Evolutionary conservation across 306 rosid genomes (phyloP), one percentile per base, ranked within the genome.

Genomic region (Rubus idaeus): DNA sequence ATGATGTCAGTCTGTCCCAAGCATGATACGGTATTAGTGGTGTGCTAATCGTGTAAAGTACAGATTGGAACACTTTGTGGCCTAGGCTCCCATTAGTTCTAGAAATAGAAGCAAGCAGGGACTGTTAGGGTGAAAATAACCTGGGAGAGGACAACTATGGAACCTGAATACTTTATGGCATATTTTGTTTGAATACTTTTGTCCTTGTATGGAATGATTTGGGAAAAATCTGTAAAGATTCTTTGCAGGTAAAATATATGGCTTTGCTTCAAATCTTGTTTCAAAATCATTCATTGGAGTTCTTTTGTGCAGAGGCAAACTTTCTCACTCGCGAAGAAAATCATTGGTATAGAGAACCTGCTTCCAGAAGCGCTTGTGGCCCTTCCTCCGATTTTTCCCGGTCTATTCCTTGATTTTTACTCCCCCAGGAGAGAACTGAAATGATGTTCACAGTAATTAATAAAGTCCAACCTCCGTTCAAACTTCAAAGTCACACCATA

Each of bases 271-370:
- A 39, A 56, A 17, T 60, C 62, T 20, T 60, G 56, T 58, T 64
- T 57, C 20, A 30, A 30, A 30, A 67, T 45, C 26, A 83, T 10
- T 79, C 64, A 58, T 18, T 46, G n/a, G 47, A 47, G 30, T 78
- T 82, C 55, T 44, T 26, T 73, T 83, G 63, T 87, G 86, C 97
- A 92, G 98, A 95, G 86, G 97, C 98, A 11, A 88, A 87, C 84
- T 95, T 95, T 83, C 91, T 95, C 65, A 87, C 87, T 18, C 85
- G 98, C 45, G 91, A 90, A 81, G 82, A 68, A 66, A 88, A 89
- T 75, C 80, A 92, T 69, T 95, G 97, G 98, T 95, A 95, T 80
- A 87, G 18, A 83, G 96, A 90, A 80, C 96, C 96, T n/a, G 81
- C 85, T 65, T 87, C 97, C 40, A 60, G 79, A 46, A 87, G 78